These are phyloP conservation scores for Fomitopsis schrenkii DNA, from an alignment of 1,284 basidiomycete genomes.

Conservation along the genomic window DNA sequence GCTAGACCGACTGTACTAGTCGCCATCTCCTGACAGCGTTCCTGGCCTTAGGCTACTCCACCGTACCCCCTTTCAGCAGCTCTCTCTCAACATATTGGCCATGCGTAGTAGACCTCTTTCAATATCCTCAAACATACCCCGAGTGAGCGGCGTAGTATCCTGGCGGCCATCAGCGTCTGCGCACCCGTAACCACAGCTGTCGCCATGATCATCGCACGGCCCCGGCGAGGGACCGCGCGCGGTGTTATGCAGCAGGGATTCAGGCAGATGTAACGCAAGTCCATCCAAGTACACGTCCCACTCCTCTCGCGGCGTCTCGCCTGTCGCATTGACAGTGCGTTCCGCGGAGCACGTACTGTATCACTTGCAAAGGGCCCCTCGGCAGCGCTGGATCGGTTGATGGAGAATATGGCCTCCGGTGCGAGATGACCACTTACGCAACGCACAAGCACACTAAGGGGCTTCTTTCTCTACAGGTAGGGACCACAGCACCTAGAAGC, in stretches of 20 bases:
- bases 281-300: background rate
- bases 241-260: background rate
- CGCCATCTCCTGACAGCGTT: background rate
- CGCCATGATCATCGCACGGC: constrained; percentile 3
- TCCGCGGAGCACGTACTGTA: background rate
- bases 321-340: background rate
- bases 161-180: background rate
- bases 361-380: background rate
- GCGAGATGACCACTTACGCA: background rate
- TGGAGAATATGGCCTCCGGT: background rate
- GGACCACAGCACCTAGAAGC: background rate
- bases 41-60: background rate
- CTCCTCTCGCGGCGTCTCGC: background rate
- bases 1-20: background rate
- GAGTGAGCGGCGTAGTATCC: background rate
- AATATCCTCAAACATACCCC: background rate
- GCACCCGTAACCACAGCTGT: background rate
- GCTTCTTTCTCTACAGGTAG: background rate
- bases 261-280: background rate
- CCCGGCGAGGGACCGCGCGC: background rate
- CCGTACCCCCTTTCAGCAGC: background rate
- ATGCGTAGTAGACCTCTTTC: background rate
- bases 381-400: background rate
- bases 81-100: background rate
- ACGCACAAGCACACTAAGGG: background rate